Base-by-base conservation (phyloP, 2,329 filamentous ascomycete genomes). In the Aspergillus unguis region DNA sequence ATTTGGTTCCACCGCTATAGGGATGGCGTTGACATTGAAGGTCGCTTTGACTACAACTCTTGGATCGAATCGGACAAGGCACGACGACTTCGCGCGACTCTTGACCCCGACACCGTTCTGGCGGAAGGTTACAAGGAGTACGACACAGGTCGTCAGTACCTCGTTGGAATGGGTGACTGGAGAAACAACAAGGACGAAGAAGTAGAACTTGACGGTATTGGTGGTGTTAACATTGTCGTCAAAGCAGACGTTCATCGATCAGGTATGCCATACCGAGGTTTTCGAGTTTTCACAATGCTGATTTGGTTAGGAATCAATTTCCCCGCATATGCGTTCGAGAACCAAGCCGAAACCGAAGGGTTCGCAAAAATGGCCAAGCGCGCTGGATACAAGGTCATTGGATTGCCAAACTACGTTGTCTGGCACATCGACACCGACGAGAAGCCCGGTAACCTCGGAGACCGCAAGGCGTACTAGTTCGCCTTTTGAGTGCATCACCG, bases 331-430 rank as follows among this genome's bases (percentile, higher is more conserved):
- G 83, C 94, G 3, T 99, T 99, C 70, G 94, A 99, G 71, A 97
- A 99, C 73, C 94, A 99, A 76, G 94, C 94, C 58, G 94, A 99
- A 75, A 99, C 94, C 4, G 94, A 99, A 75, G 94, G 94, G 5
- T 99, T 99, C 67, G 94, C 94, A 35, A 96, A 95, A 72, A 99
- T 99, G 94, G 94, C 94, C 54, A 96, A 95, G 77, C 82, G 91
- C 58, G 94, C 94, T 17, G 94, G 94, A 41, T 97, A 96, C 70
- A 82, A 90, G 66, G 94, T 99, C 27, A 83, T 90, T 62, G 94
- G 94, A 42, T 78, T 99, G 51, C 94, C 92, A 38, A 99, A 99
- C 72, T 99, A 99, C 70, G 86, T 99, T 46, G 92, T 99, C 54
- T 99, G 94, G 94, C 94, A 99, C 70, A 89, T 96, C 65, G 94